Conservation (phyloP, 73 alveolate genomes). For the Paramecium sexaurelia region DNA sequence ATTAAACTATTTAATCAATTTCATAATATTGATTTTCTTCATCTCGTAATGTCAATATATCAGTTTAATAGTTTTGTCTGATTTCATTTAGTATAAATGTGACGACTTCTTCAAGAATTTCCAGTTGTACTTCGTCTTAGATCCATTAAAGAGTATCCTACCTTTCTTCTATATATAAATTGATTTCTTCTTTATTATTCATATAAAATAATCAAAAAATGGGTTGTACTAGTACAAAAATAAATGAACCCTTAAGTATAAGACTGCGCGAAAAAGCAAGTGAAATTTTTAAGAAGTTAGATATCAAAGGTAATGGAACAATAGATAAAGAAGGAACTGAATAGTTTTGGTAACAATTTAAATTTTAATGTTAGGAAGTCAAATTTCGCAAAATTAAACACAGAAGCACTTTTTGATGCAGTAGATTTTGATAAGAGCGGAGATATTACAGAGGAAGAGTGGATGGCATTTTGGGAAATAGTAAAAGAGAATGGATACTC, state of each 20-base stretch:
- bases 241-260: conserved; percentile 14
- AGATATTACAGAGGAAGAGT: conserved; percentile 66
- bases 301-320: conserved; percentile 41
- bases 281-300: conserved; percentile 55
- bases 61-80: not conserved
- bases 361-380: conserved; percentile 28
- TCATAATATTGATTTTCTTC: conserved; percentile 18
- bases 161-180: conserved; percentile 16
- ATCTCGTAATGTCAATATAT: not conserved
- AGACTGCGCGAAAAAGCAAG: conserved; percentile 40
- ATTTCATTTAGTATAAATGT: not conserved
- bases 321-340: conserved; percentile 65
- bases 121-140: not conserved
- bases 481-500: conserved; percentile 58
- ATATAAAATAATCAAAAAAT: not conserved
- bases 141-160: not conserved
- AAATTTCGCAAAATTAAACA: conserved; percentile 63
- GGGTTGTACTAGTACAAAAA: conserved; percentile 35
- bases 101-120: not conserved
- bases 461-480: conserved; percentile 68
- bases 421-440: conserved; percentile 70
- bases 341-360: conserved; percentile 41
- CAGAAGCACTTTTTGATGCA: conserved; percentile 65
- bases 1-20: not conserved
- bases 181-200: not conserved